Evolutionary conservation across 1,139 yeast species (phyloP).

Genomic region (Pichia sp.): DNA sequence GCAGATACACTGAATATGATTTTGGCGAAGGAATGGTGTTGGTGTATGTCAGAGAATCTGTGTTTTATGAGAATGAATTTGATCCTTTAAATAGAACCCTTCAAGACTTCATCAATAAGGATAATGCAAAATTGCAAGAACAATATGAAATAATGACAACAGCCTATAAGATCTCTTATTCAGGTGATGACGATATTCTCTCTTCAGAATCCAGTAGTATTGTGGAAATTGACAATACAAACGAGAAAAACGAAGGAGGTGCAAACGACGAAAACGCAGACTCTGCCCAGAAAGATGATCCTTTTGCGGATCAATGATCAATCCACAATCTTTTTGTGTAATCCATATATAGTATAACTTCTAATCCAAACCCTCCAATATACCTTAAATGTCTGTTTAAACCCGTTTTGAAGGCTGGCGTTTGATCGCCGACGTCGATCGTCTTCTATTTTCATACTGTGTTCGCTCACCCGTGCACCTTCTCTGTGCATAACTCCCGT

Average conservation of each 20-base stretch:
- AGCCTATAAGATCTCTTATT: neutral
- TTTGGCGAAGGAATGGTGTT: slow-evolving; percentile 33
- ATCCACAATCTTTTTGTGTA: no score
- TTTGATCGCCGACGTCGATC: no score
- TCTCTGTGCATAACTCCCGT: neutral
- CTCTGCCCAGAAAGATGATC: neutral
- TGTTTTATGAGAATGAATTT: slow-evolving; percentile 17
- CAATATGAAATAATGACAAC: neutral
- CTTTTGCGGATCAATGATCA: no score
- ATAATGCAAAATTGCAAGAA: slow-evolving; percentile 24
- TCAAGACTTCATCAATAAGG: slow-evolving; percentile 25
- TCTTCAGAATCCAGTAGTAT: neutral
- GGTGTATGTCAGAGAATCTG: slow-evolving; percentile 32
- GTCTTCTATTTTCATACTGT: no score
- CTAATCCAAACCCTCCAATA: no score
- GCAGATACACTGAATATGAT: slow-evolving; percentile 22
- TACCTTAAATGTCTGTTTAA: no score
- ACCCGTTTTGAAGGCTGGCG: no score
- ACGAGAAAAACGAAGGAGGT: neutral
- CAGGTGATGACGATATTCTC: neutral
- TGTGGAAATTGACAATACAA: neutral
- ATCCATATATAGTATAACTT: no score
- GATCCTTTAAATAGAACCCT: slow-evolving; percentile 20
- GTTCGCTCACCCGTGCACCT: slow-evolving; percentile 1
- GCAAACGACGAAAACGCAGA: neutral